These are phyloP conservation scores for Bauhinia variegata DNA, from an alignment of 306 rosid species.

Conservation along the genomic window DNA sequence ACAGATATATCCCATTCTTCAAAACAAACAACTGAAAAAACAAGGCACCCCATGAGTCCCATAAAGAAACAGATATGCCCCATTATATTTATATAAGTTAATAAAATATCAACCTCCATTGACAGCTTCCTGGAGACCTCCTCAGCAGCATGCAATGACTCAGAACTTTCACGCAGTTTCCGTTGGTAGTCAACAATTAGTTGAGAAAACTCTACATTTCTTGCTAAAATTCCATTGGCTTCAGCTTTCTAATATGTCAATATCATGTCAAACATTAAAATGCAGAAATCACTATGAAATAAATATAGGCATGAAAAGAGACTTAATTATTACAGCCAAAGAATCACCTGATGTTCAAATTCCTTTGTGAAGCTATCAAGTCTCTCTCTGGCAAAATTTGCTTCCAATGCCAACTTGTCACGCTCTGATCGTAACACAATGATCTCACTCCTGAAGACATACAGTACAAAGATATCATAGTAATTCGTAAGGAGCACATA, in stretches of 20 bases:
- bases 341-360: constrained; percentile 73
- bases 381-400: constrained; percentile 71
- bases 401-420: constrained; percentile 72
- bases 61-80: neutral
- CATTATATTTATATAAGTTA: neutral
- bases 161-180: constrained; percentile 82
- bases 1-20: neutral
- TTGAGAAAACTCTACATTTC: constrained; percentile 91
- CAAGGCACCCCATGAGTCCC: constrained; percentile 20
- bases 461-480: constrained; percentile 2
- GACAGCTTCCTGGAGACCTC: constrained; percentile 69
- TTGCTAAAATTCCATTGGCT: constrained; percentile 62
- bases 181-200: constrained; percentile 78
- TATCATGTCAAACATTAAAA: constrained; percentile 12
- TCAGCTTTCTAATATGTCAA: constrained; percentile 65
- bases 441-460: constrained; percentile 63
- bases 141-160: constrained; percentile 70
- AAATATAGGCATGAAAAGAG: constrained; percentile 10
- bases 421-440: constrained; percentile 69
- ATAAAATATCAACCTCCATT: constrained; percentile 70
- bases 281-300: constrained; percentile 7
- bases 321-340: constrained; percentile 15
- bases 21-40: no score
- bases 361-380: constrained; percentile 77
- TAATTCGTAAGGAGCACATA: neutral